Base-by-base conservation (phyloP, 2,329 filamentous ascomycete species). In the Monosporascus sp. region DNA sequence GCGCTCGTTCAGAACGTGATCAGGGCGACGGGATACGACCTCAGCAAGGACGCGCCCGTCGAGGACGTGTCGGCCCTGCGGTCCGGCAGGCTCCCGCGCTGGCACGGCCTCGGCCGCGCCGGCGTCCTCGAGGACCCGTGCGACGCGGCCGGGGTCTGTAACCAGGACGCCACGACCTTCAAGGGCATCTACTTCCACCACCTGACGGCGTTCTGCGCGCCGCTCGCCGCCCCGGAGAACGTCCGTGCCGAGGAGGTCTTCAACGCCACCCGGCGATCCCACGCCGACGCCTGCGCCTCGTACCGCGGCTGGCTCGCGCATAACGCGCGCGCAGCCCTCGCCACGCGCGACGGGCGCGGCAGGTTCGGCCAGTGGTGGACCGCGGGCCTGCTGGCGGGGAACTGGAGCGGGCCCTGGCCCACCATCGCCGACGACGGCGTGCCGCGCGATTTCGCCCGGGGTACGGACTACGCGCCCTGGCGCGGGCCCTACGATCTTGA, bases 111-210 rank as follows among this genome's bases (percentile, higher is more conserved):
- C 0, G 92, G 92, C 25, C 82, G 88, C 5, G 81, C 81, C 18
- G 93, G 93, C 2, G 81, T 97, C 27, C 71, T 97, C 43, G 90
- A 96, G 67, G 93, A 97, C 48, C 72, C 79, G 37, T 97, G 93
- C 66, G 93, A 97, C 67, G 81, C 85, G 2, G 74, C 73, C 18
- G 89, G 83, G 3, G 78, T 74, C 43, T 97, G 92, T 68, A 90
- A 83, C 18, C 91, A 97, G 67, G 82, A 97, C 62, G 81, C 80
- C 0, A 92, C 97, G 63, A 91, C 89, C 0, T 97, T 97, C 81
- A 97, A 97, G 69, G 89, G 90, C 27, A 93, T 97, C 53, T 96
- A 92, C 76, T 96, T 96, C 72, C 89, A 96, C 65, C 93, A 97
- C 66, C 75, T 97, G 2, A 80, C 85, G 0, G 73, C 83, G 1